These are phyloP conservation scores for Trichosporon asahii DNA, from an alignment of 1,284 basidiomycete species.

Conservation along the genomic window DNA sequence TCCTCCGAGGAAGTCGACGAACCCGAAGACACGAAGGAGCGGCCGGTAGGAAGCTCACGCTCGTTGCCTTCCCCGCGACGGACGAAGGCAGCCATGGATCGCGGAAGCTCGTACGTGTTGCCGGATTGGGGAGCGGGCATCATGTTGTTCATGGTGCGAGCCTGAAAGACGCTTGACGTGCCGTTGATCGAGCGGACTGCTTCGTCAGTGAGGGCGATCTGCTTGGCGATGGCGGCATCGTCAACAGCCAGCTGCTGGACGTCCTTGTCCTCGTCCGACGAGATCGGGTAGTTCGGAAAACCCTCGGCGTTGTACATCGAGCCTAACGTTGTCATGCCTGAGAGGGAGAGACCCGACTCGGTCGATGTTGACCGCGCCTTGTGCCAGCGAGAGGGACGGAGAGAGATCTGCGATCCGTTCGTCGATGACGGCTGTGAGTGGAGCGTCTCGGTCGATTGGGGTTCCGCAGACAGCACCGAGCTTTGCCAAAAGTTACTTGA, in stretches of 20 bases:
- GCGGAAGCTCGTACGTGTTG: slow-evolving; percentile 26
- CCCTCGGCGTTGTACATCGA: slow-evolving; percentile 48
- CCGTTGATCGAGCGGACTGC: slow-evolving; percentile 45
- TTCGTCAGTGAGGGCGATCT: slow-evolving; percentile 44
- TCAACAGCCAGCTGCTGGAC: slow-evolving; percentile 22
- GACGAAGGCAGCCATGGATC: slow-evolving; percentile 24
- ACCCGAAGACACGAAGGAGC: slow-evolving; percentile 25
- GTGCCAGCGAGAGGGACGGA: slow-evolving; percentile 22
- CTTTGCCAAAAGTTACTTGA: slow-evolving; percentile 16
- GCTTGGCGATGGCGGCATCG: slow-evolving; percentile 27
- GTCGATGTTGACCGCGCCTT: slow-evolving; percentile 37
- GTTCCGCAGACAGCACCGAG: slow-evolving; percentile 9
- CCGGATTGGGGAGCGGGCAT: slow-evolving; percentile 20
- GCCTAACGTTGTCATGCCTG: slow-evolving; percentile 33
- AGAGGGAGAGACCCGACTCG: slow-evolving; percentile 33
- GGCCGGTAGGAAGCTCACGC: slow-evolving; percentile 16
- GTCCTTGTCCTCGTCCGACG: slow-evolving; percentile 22
- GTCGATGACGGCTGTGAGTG: slow-evolving; percentile 9
- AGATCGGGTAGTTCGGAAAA: slow-evolving; percentile 31
- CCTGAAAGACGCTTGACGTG: slow-evolving; percentile 40
- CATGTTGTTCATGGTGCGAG: slow-evolving; percentile 21
- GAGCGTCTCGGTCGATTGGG: slow-evolving; percentile 11
- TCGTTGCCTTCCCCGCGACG: slow-evolving; percentile 31
- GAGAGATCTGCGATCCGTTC: slow-evolving; percentile 12
- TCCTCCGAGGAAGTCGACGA: slow-evolving; percentile 46